Evolutionary conservation across 2,329 filamentous ascomycete genomes (phyloP).

Genomic region (Stachybotrys elegans): DNA sequence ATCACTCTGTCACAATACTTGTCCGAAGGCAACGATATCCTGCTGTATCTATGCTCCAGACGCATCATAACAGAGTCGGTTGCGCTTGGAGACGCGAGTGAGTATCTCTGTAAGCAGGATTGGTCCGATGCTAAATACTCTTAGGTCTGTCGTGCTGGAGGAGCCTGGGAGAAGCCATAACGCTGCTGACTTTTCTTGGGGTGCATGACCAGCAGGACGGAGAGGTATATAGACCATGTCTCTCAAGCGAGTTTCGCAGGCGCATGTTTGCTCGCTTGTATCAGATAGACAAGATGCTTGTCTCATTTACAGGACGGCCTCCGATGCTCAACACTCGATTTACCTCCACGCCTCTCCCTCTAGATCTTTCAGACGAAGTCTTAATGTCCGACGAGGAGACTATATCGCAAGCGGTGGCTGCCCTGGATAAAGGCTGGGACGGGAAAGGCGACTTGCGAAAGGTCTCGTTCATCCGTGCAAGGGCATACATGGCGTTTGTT

Average conservation of each 20-base stretch:
- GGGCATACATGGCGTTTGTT: constrained; percentile 13
- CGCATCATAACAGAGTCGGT: constrained; percentile 24
- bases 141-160: constrained; percentile 12
- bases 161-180: constrained; percentile 24
- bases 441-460: constrained; percentile 19
- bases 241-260: constrained; percentile 18
- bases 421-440: constrained; percentile 32
- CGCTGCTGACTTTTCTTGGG: constrained; percentile 19
- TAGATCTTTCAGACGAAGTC: constrained; percentile 29
- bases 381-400: constrained; percentile 23
- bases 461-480: constrained; percentile 20
- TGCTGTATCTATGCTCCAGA: constrained; percentile 23
- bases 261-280: constrained; percentile 24
- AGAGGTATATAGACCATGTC: constrained; percentile 16
- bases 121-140: neutral
- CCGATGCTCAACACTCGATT: constrained; percentile 30
- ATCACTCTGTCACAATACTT: constrained; percentile 21
- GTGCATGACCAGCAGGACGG: constrained; percentile 13
- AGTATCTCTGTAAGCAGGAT: constrained; percentile 5
- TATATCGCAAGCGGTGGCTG: constrained; percentile 7
- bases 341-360: constrained; percentile 29
- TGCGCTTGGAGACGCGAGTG: constrained; percentile 27
- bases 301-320: constrained; percentile 33
- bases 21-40: constrained; percentile 20
- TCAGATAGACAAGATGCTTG: constrained; percentile 27